These are phyloP conservation scores for Acanthamoeba triangularis DNA, from an alignment of 208 protist species.

Conservation along the genomic window DNA sequence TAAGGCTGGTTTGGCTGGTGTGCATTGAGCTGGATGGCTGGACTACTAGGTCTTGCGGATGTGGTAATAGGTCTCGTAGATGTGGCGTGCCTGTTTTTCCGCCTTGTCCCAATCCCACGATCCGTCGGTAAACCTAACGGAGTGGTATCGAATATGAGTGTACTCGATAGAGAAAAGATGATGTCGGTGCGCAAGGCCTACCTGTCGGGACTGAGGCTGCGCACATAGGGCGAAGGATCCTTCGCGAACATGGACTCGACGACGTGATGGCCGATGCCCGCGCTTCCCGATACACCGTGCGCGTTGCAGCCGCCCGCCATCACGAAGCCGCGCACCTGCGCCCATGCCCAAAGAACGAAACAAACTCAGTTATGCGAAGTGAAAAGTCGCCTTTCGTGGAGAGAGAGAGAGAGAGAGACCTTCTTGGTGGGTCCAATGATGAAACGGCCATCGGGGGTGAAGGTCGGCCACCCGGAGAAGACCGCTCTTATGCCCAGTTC, in stretches of 20 bases:
- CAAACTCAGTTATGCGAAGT: neutral
- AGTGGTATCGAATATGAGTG: neutral
- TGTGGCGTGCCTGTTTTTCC: constrained; percentile 21
- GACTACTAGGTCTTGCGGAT: neutral
- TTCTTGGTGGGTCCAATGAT: constrained; percentile 63
- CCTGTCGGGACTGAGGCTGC: constrained; percentile 29
- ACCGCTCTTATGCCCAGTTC: constrained; percentile 42
- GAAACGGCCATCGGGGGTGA: constrained; percentile 70
- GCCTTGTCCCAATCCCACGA: constrained; percentile 63
- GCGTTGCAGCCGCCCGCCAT: constrained; percentile 77
- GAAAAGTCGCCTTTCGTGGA: neutral
- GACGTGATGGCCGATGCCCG: constrained; percentile 63
- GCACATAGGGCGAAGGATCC: constrained; percentile 57
- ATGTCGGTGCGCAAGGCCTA: neutral
- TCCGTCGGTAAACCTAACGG: neutral
- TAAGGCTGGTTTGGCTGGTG: too few relatives aligned
- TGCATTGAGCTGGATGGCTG: too few relatives aligned
- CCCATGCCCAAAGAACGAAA: neutral
- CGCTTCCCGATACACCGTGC: constrained; percentile 68
- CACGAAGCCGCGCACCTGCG: constrained; percentile 50
- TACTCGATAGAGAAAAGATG: neutral
- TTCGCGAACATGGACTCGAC: constrained; percentile 67
- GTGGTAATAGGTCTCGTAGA: constrained; percentile 77
- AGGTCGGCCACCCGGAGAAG: constrained; percentile 71
- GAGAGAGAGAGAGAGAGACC: neutral